These are phyloP conservation scores for Gracilaria caudata DNA, from an alignment of 23 red algal genomes.

Conservation along the genomic window DNA sequence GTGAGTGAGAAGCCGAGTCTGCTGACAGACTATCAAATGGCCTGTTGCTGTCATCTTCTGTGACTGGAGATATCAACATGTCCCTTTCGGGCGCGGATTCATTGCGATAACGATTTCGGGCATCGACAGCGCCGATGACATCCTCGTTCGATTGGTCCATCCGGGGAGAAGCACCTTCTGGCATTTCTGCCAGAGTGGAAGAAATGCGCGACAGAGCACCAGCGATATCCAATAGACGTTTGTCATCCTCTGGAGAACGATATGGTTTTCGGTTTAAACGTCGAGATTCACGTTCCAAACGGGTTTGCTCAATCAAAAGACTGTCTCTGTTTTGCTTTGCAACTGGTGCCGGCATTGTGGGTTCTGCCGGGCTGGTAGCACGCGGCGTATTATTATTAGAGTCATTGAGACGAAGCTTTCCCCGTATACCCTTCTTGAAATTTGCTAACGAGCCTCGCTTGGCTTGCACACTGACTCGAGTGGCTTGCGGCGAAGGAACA, in stretches of 20 bases:
- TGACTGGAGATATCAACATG: neutral
- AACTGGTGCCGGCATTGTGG: neutral
- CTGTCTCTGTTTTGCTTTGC: slow-evolving; percentile 17
- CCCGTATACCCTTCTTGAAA: slow-evolving; percentile 24
- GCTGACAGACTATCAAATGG: slow-evolving; percentile 1
- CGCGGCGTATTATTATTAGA: neutral
- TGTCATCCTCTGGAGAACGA: slow-evolving; percentile 38
- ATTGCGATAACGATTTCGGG: neutral
- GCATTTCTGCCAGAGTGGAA: slow-evolving; percentile 31
- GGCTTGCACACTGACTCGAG: neutral
- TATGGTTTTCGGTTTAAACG: slow-evolving; percentile 39
- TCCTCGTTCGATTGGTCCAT: neutral
- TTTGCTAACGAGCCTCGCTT: slow-evolving; percentile 1
- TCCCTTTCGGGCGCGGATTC: neutral
- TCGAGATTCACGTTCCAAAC: slow-evolving; percentile 48
- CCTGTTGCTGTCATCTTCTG: neutral
- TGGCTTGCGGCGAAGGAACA: neutral
- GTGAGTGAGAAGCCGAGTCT: neutral
- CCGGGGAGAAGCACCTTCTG: neutral
- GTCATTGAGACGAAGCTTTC: slow-evolving; percentile 37
- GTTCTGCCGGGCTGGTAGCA: neutral
- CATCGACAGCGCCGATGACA: neutral
- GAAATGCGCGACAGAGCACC: slow-evolving; percentile 17
- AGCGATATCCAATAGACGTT: slow-evolving; percentile 20
- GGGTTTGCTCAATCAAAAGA: slow-evolving; percentile 26